phyloP scores from a whole-genome alignment of 768 basidiomycete species.

The Mycena haematopus region DNA sequence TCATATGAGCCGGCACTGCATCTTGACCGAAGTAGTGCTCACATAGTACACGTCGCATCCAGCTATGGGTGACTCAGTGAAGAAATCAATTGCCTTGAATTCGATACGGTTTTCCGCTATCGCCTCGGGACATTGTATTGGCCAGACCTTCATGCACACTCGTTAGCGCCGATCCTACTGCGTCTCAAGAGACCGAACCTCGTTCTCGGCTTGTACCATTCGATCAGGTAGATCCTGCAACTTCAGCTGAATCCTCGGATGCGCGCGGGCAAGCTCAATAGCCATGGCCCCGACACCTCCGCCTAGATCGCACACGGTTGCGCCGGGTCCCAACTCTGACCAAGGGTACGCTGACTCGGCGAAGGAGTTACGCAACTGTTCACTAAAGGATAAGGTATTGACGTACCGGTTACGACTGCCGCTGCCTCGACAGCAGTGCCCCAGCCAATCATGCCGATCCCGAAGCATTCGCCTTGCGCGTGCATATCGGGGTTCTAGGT shows the following conservation, averaged over 20 bases:
- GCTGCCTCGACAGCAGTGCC: slow-evolving; percentile 26
- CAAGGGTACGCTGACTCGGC: slow-evolving; percentile 37
- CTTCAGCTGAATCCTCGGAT: slow-evolving; percentile 36
- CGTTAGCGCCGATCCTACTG: no score
- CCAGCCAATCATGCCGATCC: slow-evolving; percentile 29
- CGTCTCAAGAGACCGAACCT: background rate
- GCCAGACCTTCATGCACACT: slow-evolving; percentile 35
- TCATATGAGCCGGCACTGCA: background rate
- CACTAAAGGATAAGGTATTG: background rate
- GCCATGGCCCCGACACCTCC: slow-evolving; percentile 38
- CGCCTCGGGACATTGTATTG: slow-evolving; percentile 40
- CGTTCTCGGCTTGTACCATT: slow-evolving; percentile 32
- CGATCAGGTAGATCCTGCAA: slow-evolving; percentile 38
- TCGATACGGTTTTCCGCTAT: slow-evolving; percentile 42
- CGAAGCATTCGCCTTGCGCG: slow-evolving; percentile 21
- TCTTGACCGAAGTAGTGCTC: slow-evolving; percentile 18
- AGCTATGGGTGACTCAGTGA: slow-evolving; percentile 42
- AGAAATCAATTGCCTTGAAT: slow-evolving; percentile 48
- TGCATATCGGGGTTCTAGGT: slow-evolving; percentile 20
- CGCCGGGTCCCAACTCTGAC: slow-evolving; percentile 31
- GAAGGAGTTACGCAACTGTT: background rate
- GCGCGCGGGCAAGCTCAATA: slow-evolving; percentile 33
- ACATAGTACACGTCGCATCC: slow-evolving; percentile 51
- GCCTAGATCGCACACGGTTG: slow-evolving; percentile 40
- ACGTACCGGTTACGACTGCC: slow-evolving; percentile 19